Conservation (phyloP, 2,329 filamentous ascomycete genomes). For the Aspergillus versicolor region DNA sequence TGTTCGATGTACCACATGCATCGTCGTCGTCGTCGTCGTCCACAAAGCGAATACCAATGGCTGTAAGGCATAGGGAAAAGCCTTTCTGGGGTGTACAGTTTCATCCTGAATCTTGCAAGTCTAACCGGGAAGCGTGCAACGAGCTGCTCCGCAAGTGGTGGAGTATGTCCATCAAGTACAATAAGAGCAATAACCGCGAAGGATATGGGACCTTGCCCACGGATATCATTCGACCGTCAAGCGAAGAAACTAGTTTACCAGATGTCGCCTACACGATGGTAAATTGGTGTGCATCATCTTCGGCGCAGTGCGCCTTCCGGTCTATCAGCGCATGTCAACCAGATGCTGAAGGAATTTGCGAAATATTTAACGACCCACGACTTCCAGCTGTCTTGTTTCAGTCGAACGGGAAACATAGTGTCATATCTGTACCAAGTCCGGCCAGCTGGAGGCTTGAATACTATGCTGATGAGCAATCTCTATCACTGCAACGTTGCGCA, state of each 20-base stretch:
- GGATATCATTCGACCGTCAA: slow-evolving; percentile 19
- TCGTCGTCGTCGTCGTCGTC: slow-evolving; percentile 13
- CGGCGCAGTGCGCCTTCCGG: slow-evolving; percentile 25
- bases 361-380: slow-evolving; percentile 32
- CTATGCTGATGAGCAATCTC: slow-evolving; percentile 21
- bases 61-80: slow-evolving; percentile 62
- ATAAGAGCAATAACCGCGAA: slow-evolving; percentile 36
- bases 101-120: slow-evolving; percentile 88
- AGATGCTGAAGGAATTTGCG: slow-evolving; percentile 34
- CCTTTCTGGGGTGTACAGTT: slow-evolving; percentile 90
- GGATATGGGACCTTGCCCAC: slow-evolving; percentile 20
- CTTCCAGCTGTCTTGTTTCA: slow-evolving; percentile 41
- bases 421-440: slow-evolving; percentile 37
- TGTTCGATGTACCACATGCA: slow-evolving; percentile 42
- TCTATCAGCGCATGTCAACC: slow-evolving; percentile 23
- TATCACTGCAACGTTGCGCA: slow-evolving; percentile 25
- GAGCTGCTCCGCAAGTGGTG: slow-evolving; percentile 76
- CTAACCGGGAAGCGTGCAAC: slow-evolving; percentile 57
- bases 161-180: slow-evolving; percentile 62
- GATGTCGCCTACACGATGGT: slow-evolving; percentile 50
- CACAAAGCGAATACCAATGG: slow-evolving; percentile 66
- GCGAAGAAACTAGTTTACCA: slow-evolving; percentile 21
- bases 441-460: slow-evolving; percentile 40
- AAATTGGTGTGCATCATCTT: slow-evolving; percentile 32
- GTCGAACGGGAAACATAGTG: slow-evolving; percentile 42